phyloP scores from a whole-genome alignment of 345 rosid genomes.

The Citrus australasica region DNA sequence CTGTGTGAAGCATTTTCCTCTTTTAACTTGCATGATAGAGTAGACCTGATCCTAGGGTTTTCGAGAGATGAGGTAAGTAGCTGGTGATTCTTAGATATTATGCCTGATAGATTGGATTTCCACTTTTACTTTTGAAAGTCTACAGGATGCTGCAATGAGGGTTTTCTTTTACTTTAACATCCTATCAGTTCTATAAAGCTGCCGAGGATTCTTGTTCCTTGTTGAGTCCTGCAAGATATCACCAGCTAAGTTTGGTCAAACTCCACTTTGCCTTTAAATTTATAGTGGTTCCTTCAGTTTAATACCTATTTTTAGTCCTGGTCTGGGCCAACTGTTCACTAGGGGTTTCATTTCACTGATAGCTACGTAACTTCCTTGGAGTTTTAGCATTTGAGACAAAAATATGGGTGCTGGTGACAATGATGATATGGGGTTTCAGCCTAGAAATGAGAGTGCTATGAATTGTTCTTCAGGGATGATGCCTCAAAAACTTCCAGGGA shows the following conservation, averaged over 20 bases:
- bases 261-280: constrained; percentile 26
- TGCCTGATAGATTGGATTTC: constrained; percentile 53
- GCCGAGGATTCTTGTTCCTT: constrained; percentile 57
- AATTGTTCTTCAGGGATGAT: constrained; percentile 48
- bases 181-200: constrained; percentile 62
- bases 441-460: constrained; percentile 37
- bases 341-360: constrained; percentile 21
- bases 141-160: constrained; percentile 45
- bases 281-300: constrained; percentile 12
- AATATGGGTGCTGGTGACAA: constrained; percentile 57
- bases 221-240: constrained; percentile 68
- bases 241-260: constrained; percentile 51
- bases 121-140: constrained; percentile 37
- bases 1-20: constrained; percentile 44
- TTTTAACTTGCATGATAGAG: constrained; percentile 40
- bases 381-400: constrained; percentile 27
- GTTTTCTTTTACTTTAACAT: constrained; percentile 47
- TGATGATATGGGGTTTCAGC: constrained; percentile 49
- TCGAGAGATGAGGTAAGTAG: constrained; percentile 34
- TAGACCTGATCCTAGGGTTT: constrained; percentile 43
- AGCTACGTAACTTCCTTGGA: constrained; percentile 17
- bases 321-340: constrained; percentile 17
- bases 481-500: constrained; percentile 34
- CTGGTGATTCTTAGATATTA: constrained; percentile 59
- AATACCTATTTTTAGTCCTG: constrained; percentile 20